Conservation (phyloP, 768 basidiomycete species). For the Imleria badia region DNA sequence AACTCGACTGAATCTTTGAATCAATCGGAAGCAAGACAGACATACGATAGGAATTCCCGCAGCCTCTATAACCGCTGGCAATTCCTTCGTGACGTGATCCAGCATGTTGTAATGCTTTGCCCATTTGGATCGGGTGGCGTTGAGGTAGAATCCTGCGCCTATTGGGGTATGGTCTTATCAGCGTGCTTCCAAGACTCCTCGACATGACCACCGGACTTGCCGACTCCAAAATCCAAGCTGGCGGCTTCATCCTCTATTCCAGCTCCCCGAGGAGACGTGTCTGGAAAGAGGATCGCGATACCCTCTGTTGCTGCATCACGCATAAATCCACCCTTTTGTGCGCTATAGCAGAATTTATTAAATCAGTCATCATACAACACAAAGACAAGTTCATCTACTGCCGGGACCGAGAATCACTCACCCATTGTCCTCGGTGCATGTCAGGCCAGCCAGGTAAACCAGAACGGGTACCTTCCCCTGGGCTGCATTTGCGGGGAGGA, state of each 20-base stretch:
- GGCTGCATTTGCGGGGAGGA: conserved; percentile 65
- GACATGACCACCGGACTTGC: conserved; percentile 32
- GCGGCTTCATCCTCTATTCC: conserved; percentile 77
- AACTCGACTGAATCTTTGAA: background rate
- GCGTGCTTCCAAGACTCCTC: background rate
- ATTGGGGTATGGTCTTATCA: conserved; percentile 4
- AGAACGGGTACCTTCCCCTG: conserved; percentile 67
- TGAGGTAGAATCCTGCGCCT: conserved; percentile 93
- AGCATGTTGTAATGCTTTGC: conserved; percentile 86
- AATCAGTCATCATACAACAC: background rate
- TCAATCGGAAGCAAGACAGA: conserved; percentile 10
- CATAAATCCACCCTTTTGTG: conserved; percentile 93
- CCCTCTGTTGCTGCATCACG: conserved; percentile 81
- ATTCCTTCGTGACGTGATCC: conserved; percentile 77
- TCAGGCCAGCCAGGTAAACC: conserved; percentile 85
- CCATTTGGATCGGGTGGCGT: conserved; percentile 79
- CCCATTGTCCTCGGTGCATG: conserved; percentile 95
- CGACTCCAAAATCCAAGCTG: conserved; percentile 90
- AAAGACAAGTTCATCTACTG: background rate
- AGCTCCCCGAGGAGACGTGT: conserved; percentile 94
- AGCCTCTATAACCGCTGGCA: conserved; percentile 75
- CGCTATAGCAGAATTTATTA: conserved; percentile 44
- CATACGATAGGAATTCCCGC: conserved; percentile 77
- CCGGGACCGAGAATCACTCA: conserved; percentile 32
- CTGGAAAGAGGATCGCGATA: conserved; percentile 88